Evolutionary conservation across 2,329 filamentous ascomycete genomes (phyloP).

Genomic region (Alternaria triticimaculans): DNA sequence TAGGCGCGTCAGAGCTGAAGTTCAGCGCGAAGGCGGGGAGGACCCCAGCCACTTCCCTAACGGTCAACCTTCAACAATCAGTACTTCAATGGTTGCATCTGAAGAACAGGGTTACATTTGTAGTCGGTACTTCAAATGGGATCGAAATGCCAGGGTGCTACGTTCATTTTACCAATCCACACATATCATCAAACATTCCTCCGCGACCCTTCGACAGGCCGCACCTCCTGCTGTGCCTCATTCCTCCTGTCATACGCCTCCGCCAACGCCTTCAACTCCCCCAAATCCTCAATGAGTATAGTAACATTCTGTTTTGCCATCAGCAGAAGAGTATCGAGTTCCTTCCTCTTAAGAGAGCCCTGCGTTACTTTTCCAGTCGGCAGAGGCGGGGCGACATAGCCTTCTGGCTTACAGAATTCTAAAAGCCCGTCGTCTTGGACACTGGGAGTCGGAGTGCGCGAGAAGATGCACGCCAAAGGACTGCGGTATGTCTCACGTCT

Average conservation of each 20-base stretch:
- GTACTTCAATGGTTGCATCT: neutral
- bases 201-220: neutral
- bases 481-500: neutral
- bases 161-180: neutral
- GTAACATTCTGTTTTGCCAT: conserved; percentile 26
- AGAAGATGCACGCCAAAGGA: neutral
- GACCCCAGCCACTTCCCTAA: neutral
- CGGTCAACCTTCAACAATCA: too few relatives aligned
- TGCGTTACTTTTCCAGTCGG: neutral
- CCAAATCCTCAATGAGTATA: conserved; percentile 25
- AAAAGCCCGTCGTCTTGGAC: neutral
- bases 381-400: neutral
- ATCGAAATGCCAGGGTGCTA: neutral
- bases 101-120: neutral
- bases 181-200: neutral
- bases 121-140: neutral
- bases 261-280: conserved; percentile 22
- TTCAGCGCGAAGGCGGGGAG: neutral
- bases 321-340: conserved; percentile 16
- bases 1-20: neutral
- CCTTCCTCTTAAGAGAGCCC: conserved; percentile 5
- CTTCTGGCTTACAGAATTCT: neutral
- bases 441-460: neutral
- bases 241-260: conserved; percentile 4
- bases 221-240: neutral